Evolutionary conservation across 176 grass and related monocot genomes (phyloP).

Genomic region (Zoysia japonica): DNA sequence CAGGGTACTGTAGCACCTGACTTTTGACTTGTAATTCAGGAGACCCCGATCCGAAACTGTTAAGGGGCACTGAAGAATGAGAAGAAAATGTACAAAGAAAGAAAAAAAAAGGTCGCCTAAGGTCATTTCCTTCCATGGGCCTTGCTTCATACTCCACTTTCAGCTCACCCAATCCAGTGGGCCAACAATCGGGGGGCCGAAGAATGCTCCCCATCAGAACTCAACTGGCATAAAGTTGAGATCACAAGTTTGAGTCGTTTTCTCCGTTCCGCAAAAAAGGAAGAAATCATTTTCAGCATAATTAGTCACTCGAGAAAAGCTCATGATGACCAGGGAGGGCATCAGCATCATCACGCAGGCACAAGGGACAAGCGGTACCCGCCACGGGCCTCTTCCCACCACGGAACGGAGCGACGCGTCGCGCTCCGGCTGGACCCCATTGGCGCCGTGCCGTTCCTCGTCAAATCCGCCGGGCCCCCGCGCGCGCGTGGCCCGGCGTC

Average conservation of each 20-base stretch:
- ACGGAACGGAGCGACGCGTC: slow-evolving; percentile 18
- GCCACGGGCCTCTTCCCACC: neutral
- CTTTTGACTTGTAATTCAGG: too few relatives aligned
- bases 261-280: neutral
- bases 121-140: neutral
- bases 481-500: neutral
- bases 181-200: too few relatives aligned
- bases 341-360: neutral
- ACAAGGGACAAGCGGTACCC: neutral
- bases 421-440: neutral
- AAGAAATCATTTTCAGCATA: neutral
- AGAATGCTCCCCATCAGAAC: too few relatives aligned
- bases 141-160: neutral
- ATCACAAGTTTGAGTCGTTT: neutral
- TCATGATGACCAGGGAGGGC: neutral
- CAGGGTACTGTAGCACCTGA: too few relatives aligned
- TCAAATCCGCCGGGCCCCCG: neutral
- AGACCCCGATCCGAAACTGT: too few relatives aligned
- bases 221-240: neutral
- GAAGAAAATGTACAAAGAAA: neutral
- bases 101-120: neutral
- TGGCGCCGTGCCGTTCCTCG: neutral
- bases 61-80: too few relatives aligned
- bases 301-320: neutral
- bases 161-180: too few relatives aligned